Conservation (phyloP, 306 rosid genomes). For the Begonia loranthoides region DNA sequence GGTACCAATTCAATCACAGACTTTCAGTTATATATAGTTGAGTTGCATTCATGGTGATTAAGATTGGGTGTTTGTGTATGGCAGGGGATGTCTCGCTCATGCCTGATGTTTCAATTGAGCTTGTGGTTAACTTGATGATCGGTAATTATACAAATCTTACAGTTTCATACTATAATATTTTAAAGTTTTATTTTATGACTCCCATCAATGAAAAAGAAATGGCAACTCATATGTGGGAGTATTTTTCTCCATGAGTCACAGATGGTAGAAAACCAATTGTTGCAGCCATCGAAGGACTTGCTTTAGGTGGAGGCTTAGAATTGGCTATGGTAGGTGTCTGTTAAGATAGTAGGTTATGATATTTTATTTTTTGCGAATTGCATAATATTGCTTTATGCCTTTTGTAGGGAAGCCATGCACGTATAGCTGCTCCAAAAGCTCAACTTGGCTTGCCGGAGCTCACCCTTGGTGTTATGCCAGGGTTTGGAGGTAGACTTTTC, state of each 20-base stretch:
- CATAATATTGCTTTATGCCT: constrained; percentile 5
- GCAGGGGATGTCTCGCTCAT: constrained; percentile 58
- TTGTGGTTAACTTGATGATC: constrained; percentile 66
- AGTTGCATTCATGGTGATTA: constrained; percentile 6
- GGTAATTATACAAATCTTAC: constrained; percentile 27
- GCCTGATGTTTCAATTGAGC: constrained; percentile 83
- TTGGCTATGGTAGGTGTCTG: constrained; percentile 67
- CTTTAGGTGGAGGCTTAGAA: constrained; percentile 97
- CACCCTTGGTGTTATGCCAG: constrained; percentile 87
- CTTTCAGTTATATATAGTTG: neutral
- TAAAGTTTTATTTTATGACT: too few species aligned
- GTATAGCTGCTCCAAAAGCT: constrained; percentile 70
- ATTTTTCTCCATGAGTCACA: constrained; percentile 11
- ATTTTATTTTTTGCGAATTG: neutral
- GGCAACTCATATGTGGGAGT: neutral
- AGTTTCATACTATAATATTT: neutral
- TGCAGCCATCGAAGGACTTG: constrained; percentile 91
- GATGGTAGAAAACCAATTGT: constrained; percentile 88
- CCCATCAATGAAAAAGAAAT: neutral
- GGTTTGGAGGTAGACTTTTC: constrained; percentile 71
- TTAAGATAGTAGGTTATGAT: neutral
- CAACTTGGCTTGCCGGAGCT: constrained; percentile 93
- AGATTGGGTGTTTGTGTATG: constrained; percentile 10
- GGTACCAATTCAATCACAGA: constrained; percentile 25
- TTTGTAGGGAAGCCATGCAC: constrained; percentile 85